Percentiles rank a stretch among this genome's conserved stretches.
Evolutionary conservation across 176 grass and related monocot genomes (phyloP).

Genomic region (Aegilops bicornis): DNA sequence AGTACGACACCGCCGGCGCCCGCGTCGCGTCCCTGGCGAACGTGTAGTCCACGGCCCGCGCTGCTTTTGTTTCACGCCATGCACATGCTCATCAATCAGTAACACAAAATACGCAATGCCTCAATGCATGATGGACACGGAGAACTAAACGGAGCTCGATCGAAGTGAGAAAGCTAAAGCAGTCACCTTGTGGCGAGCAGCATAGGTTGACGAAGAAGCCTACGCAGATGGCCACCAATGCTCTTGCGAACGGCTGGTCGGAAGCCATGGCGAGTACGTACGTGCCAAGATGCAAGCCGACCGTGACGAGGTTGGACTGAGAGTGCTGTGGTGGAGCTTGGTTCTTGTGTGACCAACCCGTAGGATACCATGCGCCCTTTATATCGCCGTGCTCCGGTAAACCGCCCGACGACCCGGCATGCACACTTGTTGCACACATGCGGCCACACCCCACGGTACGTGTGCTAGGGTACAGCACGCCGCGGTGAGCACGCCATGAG

Average conservation of each 20-base stretch:
- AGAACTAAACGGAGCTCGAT: no score
- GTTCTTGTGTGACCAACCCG: neutral
- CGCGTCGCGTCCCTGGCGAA: constrained; percentile 61
- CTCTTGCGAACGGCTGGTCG: neutral
- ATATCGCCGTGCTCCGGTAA: constrained; percentile 21
- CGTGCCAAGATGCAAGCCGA: neutral
- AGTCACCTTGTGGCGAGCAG: constrained; percentile 16
- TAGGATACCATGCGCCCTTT: neutral
- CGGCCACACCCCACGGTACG: neutral
- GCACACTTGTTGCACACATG: neutral
- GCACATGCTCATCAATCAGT: neutral
- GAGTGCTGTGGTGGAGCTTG: neutral
- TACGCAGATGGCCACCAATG: neutral
- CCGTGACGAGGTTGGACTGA: neutral
- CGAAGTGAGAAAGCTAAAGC: no score
- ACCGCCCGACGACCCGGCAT: constrained; percentile 4
- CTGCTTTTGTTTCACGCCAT: neutral
- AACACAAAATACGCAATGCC: neutral
- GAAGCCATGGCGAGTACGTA: neutral
- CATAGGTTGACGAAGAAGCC: neutral
- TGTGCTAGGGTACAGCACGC: neutral
- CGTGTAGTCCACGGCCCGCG: constrained; percentile 36
- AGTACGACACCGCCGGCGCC: constrained; percentile 54
- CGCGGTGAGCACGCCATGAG: constrained; percentile 20
- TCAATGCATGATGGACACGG: neutral